phyloP scores from a whole-genome alignment of 2,329 filamentous ascomycete genomes.

The Orbilia ellipsospora region DNA sequence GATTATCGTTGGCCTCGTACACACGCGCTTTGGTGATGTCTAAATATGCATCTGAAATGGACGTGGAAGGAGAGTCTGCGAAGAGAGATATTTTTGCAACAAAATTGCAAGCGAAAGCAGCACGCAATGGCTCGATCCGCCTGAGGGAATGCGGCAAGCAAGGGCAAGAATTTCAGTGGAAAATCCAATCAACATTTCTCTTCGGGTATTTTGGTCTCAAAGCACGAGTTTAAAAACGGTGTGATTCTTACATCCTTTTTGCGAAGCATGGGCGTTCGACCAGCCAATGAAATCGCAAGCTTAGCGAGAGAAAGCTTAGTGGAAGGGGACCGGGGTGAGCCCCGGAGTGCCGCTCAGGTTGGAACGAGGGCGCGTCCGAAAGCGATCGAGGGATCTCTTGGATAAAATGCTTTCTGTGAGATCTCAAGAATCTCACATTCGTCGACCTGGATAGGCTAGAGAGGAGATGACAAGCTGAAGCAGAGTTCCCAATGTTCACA shows the following conservation, averaged over 20 bases:
- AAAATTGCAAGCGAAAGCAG: constrained; percentile 13
- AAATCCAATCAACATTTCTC: constrained; percentile 3
- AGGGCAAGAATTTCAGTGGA: constrained; percentile 4
- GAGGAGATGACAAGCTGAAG: too few species aligned
- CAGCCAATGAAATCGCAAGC: constrained; percentile 32
- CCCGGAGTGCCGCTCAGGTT: constrained; percentile 5
- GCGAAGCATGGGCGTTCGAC: constrained; percentile 11
- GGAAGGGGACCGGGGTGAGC: constrained; percentile 6
- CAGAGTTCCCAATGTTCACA: not conserved
- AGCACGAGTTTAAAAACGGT: constrained; percentile 30
- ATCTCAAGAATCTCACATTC: constrained; percentile 31
- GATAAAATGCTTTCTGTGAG: not conserved
- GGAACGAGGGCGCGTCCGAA: not conserved
- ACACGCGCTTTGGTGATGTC: not conserved
- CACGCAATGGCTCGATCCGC: constrained; percentile 13
- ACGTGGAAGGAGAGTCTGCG: not conserved
- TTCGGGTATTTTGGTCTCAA: constrained; percentile 33
- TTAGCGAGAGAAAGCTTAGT: constrained; percentile 41
- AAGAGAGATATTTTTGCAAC: not conserved
- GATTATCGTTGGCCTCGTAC: constrained; percentile 1
- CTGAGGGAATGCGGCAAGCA: constrained; percentile 31
- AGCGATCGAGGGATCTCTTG: not conserved
- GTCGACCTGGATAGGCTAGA: not conserved
- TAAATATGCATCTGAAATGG: not conserved
- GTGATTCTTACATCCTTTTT: constrained; percentile 7